Evolutionary conservation across 2,329 filamentous ascomycete species (phyloP).

Genomic region (Ophiostoma quercus): DNA sequence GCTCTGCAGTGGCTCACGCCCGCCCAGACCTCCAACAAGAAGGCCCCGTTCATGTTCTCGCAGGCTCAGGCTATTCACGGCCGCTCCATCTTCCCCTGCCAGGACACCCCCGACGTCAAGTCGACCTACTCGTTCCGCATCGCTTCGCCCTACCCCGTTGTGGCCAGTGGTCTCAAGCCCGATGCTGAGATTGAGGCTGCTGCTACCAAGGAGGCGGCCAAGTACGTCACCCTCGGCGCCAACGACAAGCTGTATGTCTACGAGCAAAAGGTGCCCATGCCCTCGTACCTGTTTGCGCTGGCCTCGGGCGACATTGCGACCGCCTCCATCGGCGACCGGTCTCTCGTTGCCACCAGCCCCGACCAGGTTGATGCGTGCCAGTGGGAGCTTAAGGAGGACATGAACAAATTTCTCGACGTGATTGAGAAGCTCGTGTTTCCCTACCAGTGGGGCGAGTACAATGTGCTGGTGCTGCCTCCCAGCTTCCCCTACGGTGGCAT

Average conservation of each 20-base stretch:
- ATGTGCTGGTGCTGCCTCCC: conserved; percentile 81
- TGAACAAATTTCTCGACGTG: conserved; percentile 84
- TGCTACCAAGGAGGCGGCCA: conserved; percentile 25
- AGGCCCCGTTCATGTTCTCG: conserved; percentile 95
- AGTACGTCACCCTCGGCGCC: conserved; percentile 44
- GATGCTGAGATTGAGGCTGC: conserved; percentile 33
- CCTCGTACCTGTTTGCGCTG: conserved; percentile 90
- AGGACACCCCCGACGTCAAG: conserved; percentile 96
- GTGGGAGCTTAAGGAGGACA: conserved; percentile 85
- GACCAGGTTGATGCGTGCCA: conserved; percentile 79
- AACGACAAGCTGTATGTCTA: conserved; percentile 71
- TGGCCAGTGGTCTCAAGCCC: conserved; percentile 70
- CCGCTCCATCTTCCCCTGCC: conserved; percentile 89
- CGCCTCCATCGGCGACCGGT: conserved; percentile 80
- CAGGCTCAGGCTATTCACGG: conserved; percentile 97
- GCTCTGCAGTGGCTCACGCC: conserved; percentile 94
- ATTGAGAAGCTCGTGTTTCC: conserved; percentile 78
- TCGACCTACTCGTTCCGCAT: conserved; percentile 90
- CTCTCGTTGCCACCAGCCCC: conserved; percentile 78
- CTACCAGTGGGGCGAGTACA: conserved; percentile 93
- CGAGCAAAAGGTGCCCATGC: conserved; percentile 86
- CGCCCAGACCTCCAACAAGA: conserved; percentile 90
- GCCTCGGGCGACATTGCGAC: conserved; percentile 79
- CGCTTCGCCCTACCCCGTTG: conserved; percentile 78
- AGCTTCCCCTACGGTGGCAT: conserved; percentile 87